A percentile compares a stretch with the other conserved stretches of the same genome.
Conservation (phyloP, 768 basidiomycete genomes). For the Auricularia heimuer region DNA sequence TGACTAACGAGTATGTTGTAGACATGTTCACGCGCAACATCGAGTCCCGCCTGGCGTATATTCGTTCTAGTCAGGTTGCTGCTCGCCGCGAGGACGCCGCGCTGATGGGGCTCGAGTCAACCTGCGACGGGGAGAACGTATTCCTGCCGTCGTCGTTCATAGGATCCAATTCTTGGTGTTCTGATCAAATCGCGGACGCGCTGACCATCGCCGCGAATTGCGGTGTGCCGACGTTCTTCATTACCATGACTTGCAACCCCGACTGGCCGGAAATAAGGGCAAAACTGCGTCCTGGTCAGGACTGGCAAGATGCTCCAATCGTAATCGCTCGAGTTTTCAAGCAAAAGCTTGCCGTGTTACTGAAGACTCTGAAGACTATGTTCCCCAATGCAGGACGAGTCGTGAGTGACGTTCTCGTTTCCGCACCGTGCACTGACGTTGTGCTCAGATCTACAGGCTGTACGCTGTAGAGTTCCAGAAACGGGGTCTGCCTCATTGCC, state of each 20-base stretch:
- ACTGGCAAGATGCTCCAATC: slow-evolving; percentile 24
- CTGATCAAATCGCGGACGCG: slow-evolving; percentile 29
- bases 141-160: no score
- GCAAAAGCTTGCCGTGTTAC: slow-evolving; percentile 18
- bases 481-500: slow-evolving; percentile 31
- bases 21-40: slow-evolving; percentile 30
- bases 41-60: slow-evolving; percentile 25
- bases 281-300: slow-evolving; percentile 25
- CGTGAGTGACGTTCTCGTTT: neutral
- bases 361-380: slow-evolving; percentile 20
- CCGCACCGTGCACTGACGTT: no score
- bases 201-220: slow-evolving; percentile 23
- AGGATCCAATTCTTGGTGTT: slow-evolving; percentile 13
- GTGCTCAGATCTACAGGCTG: slow-evolving; percentile 19
- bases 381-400: slow-evolving; percentile 22
- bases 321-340: slow-evolving; percentile 29
- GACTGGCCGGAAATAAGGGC: slow-evolving; percentile 29
- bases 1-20: slow-evolving; percentile 26
- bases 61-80: slow-evolving; percentile 19
- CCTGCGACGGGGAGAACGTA: no score
- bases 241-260: slow-evolving; percentile 33
- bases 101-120: no score
- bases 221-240: slow-evolving; percentile 7
- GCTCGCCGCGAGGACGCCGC: slow-evolving; percentile 9
- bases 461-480: slow-evolving; percentile 34